A percentile compares a stretch with the other conserved stretches of the same genome.
phyloP scores from a whole-genome alignment of 495 filamentous ascomycete genomes.

The Neurospora sp. region DNA sequence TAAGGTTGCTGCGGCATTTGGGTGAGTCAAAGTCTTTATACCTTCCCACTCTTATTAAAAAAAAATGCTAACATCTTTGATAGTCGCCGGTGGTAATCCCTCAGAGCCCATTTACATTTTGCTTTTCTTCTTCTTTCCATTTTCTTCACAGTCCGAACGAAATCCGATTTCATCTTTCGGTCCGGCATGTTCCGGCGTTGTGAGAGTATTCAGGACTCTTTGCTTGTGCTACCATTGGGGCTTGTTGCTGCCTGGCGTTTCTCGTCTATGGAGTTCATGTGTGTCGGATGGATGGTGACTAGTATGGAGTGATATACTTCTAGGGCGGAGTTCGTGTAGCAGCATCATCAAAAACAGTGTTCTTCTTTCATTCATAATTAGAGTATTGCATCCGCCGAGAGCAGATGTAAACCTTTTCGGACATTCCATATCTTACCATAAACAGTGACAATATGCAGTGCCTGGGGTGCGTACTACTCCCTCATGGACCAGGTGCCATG shows the following conservation, averaged over 20 bases:
- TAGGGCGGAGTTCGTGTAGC: not conserved
- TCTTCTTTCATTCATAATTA: not conserved
- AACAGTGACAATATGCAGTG: no score
- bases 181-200: not conserved
- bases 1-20: conserved; percentile 21
- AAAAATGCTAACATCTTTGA: not conserved
- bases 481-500: no score
- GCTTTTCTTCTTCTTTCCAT: not conserved
- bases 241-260: not conserved
- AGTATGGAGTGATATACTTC: not conserved
- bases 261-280: not conserved
- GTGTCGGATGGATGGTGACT: not conserved
- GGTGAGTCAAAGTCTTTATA: conserved; percentile 4
- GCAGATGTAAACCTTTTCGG: not conserved
- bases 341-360: not conserved
- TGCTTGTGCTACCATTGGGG: not conserved
- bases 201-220: not conserved
- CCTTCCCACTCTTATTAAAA: not conserved
- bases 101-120: no score
- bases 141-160: not conserved
- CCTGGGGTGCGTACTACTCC: no score
- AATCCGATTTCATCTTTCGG: not conserved
- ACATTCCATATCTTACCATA: not conserved
- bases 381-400: not conserved
- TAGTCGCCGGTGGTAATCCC: conserved; percentile 3